Evolutionary conservation across 2,329 filamentous ascomycete genomes (phyloP).

Genomic region (Talaromyces sp.): DNA sequence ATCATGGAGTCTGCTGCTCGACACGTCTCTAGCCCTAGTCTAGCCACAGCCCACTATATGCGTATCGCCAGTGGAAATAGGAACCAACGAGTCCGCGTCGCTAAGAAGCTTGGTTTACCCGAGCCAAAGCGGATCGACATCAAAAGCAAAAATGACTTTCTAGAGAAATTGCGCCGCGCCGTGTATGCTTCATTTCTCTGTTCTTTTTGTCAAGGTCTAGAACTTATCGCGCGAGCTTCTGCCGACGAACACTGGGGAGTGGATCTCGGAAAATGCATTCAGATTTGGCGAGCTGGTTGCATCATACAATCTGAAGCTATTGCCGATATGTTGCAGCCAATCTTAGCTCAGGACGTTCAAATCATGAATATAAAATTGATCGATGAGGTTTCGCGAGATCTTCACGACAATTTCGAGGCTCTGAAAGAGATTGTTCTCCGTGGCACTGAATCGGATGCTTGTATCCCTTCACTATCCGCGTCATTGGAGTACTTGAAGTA

Average conservation of each 20-base stretch:
- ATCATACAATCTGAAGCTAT: slow-evolving; percentile 69
- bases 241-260: slow-evolving; percentile 57
- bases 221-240: slow-evolving; percentile 60
- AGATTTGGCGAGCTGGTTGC: slow-evolving; percentile 67
- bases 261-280: slow-evolving; percentile 40
- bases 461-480: slow-evolving; percentile 59
- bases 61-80: slow-evolving; percentile 63
- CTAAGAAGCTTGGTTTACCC: slow-evolving; percentile 48
- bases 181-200: slow-evolving; percentile 61
- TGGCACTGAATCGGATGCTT: slow-evolving; percentile 56
- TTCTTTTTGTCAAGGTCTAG: slow-evolving; percentile 64
- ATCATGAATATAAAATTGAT: slow-evolving; percentile 41
- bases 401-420: slow-evolving; percentile 50
- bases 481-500: slow-evolving; percentile 68
- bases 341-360: slow-evolving; percentile 25
- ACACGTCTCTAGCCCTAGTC: slow-evolving; percentile 63
- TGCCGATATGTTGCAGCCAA: slow-evolving; percentile 53
- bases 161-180: slow-evolving; percentile 59
- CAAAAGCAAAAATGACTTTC: slow-evolving; percentile 44
- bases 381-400: slow-evolving; percentile 50
- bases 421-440: slow-evolving; percentile 58
- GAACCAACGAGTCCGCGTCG: slow-evolving; percentile 51
- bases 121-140: slow-evolving; percentile 35
- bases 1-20: slow-evolving; percentile 59
- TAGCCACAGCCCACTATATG: slow-evolving; percentile 61